These are phyloP conservation scores for Peterozyma xylosa DNA, from an alignment of 805 yeast genomes.

Conservation along the genomic window DNA sequence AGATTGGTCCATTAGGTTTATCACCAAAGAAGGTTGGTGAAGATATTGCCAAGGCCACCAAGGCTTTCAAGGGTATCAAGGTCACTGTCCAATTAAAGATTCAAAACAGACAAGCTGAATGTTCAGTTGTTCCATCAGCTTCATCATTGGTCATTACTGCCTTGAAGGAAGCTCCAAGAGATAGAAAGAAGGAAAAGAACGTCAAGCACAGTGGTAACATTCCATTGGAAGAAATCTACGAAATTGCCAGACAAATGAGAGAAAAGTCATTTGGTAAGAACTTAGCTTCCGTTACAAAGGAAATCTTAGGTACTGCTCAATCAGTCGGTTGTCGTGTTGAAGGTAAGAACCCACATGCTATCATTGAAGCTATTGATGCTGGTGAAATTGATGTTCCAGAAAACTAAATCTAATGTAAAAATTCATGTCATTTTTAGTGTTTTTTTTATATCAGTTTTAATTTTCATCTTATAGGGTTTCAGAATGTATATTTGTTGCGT, in stretches of 20 bases:
- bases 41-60: conserved; percentile 99
- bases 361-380: conserved; percentile 96
- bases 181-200: conserved; percentile 99
- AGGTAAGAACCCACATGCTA: conserved; percentile 98
- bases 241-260: conserved; percentile 96
- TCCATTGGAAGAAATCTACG: conserved; percentile 92
- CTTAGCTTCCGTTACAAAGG: conserved; percentile 95
- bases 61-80: conserved; percentile 97
- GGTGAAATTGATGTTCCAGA: conserved; percentile 95
- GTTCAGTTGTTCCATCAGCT: conserved; percentile 99
- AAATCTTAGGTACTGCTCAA: conserved; percentile 99
- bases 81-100: conserved; percentile 98
- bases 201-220: conserved; percentile 99
- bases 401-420: conserved; percentile 38
- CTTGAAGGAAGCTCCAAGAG: conserved; percentile 99
- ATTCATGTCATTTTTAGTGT: conserved; percentile 16
- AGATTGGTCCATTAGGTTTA: conserved; percentile 99
- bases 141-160: conserved; percentile 98
- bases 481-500: conserved; percentile 9
- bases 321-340: conserved; percentile 99
- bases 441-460: conserved; percentile 1
- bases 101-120: conserved; percentile 99
- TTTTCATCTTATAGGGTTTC: conserved; percentile 10
- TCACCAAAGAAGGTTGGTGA: conserved; percentile 99
- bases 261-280: conserved; percentile 97